Evolutionary conservation across 2,329 filamentous ascomycete genomes (phyloP).

Genomic region (Penicillium sp.): DNA sequence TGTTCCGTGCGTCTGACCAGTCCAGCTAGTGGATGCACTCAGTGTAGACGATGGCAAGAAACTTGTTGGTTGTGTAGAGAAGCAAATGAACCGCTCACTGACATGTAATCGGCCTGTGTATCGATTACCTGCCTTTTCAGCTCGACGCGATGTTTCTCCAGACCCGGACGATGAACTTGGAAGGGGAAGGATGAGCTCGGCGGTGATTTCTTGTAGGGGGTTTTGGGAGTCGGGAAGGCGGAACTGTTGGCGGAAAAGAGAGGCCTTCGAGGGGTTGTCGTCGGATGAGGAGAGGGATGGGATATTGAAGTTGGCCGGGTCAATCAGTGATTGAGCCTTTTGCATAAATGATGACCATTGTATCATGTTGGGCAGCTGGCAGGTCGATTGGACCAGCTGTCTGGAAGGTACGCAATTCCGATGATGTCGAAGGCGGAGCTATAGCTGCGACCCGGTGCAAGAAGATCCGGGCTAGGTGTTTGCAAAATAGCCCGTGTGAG

Average conservation of each 20-base stretch:
- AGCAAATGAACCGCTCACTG: slow-evolving; percentile 93
- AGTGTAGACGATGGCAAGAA: slow-evolving; percentile 79
- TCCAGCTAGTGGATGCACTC: slow-evolving; percentile 78
- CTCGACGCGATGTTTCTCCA: slow-evolving; percentile 59
- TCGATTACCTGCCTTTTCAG: slow-evolving; percentile 69
- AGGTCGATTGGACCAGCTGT: slow-evolving; percentile 1
- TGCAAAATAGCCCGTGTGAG: slow-evolving; percentile 24
- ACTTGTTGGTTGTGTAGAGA: slow-evolving; percentile 89
- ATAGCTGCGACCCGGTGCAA: slow-evolving; percentile 22
- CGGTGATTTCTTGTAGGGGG: slow-evolving; percentile 92
- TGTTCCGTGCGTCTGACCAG: slow-evolving; percentile 87
- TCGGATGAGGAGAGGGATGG: slow-evolving; percentile 71
- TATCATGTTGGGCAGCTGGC: slow-evolving; percentile 50
- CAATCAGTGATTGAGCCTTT: slow-evolving; percentile 93
- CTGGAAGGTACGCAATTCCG: slow-evolving; percentile 8
- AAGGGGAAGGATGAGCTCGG: slow-evolving; percentile 84
- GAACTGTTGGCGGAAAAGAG: slow-evolving; percentile 94
- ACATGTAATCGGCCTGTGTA: slow-evolving; percentile 92
- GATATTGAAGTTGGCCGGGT: slow-evolving; percentile 77
- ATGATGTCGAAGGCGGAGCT: slow-evolving; percentile 24
- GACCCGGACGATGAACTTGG: slow-evolving; percentile 59
- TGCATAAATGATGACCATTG: slow-evolving; percentile 81
- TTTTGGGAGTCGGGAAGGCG: slow-evolving; percentile 89
- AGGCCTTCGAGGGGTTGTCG: slow-evolving; percentile 82
- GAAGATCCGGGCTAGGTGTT: slow-evolving; percentile 19